These are phyloP conservation scores for Hypoxylon subgilvum DNA, from an alignment of 495 filamentous ascomycete species.

Conservation along the genomic window DNA sequence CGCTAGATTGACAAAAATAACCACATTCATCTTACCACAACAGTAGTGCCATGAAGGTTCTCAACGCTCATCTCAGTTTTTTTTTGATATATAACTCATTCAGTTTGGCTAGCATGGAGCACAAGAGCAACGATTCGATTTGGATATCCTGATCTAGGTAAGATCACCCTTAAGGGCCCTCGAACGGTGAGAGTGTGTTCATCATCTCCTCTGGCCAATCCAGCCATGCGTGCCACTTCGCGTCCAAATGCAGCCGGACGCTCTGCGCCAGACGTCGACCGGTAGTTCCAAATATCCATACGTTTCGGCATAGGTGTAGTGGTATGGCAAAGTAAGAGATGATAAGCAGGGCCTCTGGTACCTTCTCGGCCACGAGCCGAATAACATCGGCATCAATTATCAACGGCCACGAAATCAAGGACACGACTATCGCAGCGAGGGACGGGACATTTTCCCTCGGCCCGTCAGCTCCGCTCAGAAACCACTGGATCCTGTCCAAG, in stretches of 20 bases:
- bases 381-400: constrained; percentile 20
- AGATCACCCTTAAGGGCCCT: too few relatives aligned
- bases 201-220: constrained; percentile 26
- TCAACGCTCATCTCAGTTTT: too few relatives aligned
- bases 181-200: constrained; percentile 2
- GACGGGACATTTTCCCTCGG: not conserved
- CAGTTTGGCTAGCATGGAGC: too few relatives aligned
- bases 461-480: constrained; percentile 5
- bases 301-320: constrained; percentile 15
- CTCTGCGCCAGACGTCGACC: constrained; percentile 14
- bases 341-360: constrained; percentile 22
- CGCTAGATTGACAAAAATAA: too few relatives aligned
- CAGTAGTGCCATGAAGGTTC: too few relatives aligned
- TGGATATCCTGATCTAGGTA: too few relatives aligned
- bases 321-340: constrained; percentile 24
- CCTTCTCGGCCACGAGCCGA: constrained; percentile 14
- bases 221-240: constrained; percentile 26
- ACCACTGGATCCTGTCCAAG: constrained; percentile 24
- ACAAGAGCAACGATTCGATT: too few relatives aligned
- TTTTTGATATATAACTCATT: too few relatives aligned
- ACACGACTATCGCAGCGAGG: constrained; percentile 6
- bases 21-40: too few relatives aligned
- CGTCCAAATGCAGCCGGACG: constrained; percentile 21
- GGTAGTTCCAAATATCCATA: constrained; percentile 20
- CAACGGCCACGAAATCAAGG: constrained; percentile 20